These are phyloP conservation scores for Talaromyces sp. DNA, from an alignment of 2,329 filamentous ascomycete species.

Conservation along the genomic window DNA sequence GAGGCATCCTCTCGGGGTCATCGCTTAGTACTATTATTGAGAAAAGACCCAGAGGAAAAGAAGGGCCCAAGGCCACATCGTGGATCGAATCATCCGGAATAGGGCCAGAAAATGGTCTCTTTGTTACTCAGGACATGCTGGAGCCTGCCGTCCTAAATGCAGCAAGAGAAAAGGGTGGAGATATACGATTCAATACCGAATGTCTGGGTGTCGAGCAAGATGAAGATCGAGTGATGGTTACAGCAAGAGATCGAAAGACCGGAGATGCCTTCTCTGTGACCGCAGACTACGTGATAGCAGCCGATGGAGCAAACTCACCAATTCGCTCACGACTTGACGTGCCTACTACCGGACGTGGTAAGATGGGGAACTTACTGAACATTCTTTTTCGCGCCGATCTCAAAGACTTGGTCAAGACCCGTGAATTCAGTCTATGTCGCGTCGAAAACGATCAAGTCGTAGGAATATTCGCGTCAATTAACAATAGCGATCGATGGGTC, in stretches of 20 bases:
- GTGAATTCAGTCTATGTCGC: constrained; percentile 8
- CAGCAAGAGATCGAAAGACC: constrained; percentile 1
- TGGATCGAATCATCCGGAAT: neutral
- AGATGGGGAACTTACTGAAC: constrained; percentile 8
- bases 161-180: constrained; percentile 1
- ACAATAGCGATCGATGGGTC: constrained; percentile 10
- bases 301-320: constrained; percentile 5
- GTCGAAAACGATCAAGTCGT: constrained; percentile 2
- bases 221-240: constrained; percentile 1
- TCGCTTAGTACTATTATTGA: constrained; percentile 2
- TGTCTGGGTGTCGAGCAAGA: neutral
- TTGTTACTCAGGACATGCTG: constrained; percentile 11
- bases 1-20: neutral
- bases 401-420: neutral
- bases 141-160: constrained; percentile 3
- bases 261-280: neutral
- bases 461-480: constrained; percentile 4
- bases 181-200: constrained; percentile 4
- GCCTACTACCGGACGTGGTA: constrained; percentile 3
- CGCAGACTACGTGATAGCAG: constrained; percentile 7
- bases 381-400: constrained; percentile 8
- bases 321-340: constrained; percentile 4
- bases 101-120: constrained; percentile 6
- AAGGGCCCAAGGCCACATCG: neutral
- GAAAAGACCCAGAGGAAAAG: neutral